Evolutionary conservation across 1,284 basidiomycete genomes (phyloP).

Genomic region (Papiliotrema fonsecae): DNA sequence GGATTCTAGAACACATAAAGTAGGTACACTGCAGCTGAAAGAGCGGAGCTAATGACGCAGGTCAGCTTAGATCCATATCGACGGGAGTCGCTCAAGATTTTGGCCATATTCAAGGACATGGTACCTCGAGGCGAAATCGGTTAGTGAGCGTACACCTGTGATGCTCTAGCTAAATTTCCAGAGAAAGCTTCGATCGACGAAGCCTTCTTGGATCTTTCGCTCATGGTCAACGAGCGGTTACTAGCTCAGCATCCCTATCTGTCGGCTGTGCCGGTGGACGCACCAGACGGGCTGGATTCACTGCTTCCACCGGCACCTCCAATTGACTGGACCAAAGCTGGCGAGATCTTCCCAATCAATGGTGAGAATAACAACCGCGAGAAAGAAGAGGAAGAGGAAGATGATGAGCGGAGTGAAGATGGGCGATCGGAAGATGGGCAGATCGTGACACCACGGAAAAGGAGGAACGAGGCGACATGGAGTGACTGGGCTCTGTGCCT

Average conservation of each 20-base stretch:
- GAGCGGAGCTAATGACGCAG: slow-evolving; percentile 46
- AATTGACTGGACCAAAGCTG: slow-evolving; percentile 61
- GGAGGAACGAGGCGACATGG: slow-evolving; percentile 54
- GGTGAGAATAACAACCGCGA: slow-evolving; percentile 44
- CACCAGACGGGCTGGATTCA: slow-evolving; percentile 68
- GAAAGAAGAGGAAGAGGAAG: slow-evolving; percentile 28
- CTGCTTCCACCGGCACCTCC: slow-evolving; percentile 72
- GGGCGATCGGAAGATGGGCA: slow-evolving; percentile 24
- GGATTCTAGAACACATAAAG: slow-evolving; percentile 87
- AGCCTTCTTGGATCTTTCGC: slow-evolving; percentile 84
- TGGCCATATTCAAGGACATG: slow-evolving; percentile 75
- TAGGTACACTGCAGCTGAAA: slow-evolving; percentile 38
- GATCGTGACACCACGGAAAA: slow-evolving; percentile 5
- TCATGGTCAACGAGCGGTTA: slow-evolving; percentile 66
- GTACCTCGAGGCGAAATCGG: slow-evolving; percentile 65
- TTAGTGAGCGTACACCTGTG: slow-evolving; percentile 33
- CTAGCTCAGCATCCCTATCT: slow-evolving; percentile 73
- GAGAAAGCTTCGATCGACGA: slow-evolving; percentile 68
- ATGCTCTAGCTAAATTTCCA: slow-evolving; percentile 32
- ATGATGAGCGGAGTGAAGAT: slow-evolving; percentile 6
- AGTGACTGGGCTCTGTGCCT: slow-evolving; percentile 87
- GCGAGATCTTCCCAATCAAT: slow-evolving; percentile 65
- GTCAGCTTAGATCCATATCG: slow-evolving; percentile 93
- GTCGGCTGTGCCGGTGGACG: slow-evolving; percentile 60
- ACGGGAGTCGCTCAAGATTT: slow-evolving; percentile 82